Conservation (phyloP, 495 filamentous ascomycete genomes). For the Penicillium macrosclerotiorum region DNA sequence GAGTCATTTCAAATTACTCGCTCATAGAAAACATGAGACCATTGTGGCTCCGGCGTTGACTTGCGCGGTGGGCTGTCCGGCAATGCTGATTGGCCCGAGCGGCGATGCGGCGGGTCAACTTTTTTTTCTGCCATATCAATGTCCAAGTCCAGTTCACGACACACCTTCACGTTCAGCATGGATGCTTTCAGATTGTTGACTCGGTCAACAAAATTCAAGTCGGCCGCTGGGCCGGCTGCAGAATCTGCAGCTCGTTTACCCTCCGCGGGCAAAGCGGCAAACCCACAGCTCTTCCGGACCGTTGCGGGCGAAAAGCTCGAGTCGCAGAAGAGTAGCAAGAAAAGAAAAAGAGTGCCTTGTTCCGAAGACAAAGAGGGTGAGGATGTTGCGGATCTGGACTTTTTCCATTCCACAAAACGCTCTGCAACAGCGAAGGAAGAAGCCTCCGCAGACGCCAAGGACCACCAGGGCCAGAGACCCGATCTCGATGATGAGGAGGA, state of each 20-base stretch:
- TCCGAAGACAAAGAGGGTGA: conserved; percentile 22
- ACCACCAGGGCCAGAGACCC: conserved; percentile 16
- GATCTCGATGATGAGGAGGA: conserved; percentile 25
- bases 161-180: conserved; percentile 32
- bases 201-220: conserved; percentile 52
- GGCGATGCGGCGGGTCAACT: conserved; percentile 18
- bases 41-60: not conserved
- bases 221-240: conserved; percentile 21
- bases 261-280: conserved; percentile 48
- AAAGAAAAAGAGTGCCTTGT: conserved; percentile 35
- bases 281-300: conserved; percentile 54
- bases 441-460: conserved; percentile 8
- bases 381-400: conserved; percentile 33
- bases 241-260: conserved; percentile 35
- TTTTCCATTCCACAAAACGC: conserved; percentile 35
- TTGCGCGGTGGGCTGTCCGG: not conserved
- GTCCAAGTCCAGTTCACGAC: conserved; percentile 5
- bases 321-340: conserved; percentile 35
- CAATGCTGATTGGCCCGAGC: conserved; percentile 39
- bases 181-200: conserved; percentile 55
- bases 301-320: conserved; percentile 33
- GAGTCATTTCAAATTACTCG: no score
- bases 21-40: no score
- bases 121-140: conserved; percentile 31
- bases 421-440: conserved; percentile 19